Conservation (phyloP, 1,284 basidiomycete species). For the Tausonia pullulans region DNA sequence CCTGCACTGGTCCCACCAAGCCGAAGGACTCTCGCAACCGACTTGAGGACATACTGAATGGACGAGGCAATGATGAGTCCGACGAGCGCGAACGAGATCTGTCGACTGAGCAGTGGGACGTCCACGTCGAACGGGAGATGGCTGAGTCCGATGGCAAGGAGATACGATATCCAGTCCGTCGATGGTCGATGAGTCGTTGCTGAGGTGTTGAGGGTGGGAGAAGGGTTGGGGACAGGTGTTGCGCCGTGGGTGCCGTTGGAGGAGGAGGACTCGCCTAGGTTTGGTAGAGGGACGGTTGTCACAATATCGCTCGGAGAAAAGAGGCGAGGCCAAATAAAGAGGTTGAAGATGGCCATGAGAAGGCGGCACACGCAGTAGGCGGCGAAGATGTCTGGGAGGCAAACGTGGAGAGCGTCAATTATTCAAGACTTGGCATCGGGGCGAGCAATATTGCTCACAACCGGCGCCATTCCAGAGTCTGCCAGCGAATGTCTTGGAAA, state of each 20-base stretch:
- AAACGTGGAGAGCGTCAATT: too few species aligned
- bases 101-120: constrained; percentile 29
- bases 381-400: constrained; percentile 20
- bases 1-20: constrained; percentile 33
- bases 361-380: constrained; percentile 33
- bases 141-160: constrained; percentile 30
- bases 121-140: constrained; percentile 29
- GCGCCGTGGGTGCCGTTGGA: too few species aligned
- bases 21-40: constrained; percentile 29
- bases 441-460: constrained; percentile 15
- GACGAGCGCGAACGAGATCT: constrained; percentile 25
- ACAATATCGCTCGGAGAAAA: background rate
- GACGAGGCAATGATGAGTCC: constrained; percentile 12
- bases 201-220: background rate
- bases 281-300: too few species aligned
- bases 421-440: background rate
- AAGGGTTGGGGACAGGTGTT: background rate
- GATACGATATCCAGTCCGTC: constrained; percentile 35
- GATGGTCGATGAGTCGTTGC: background rate
- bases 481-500: constrained; percentile 29
- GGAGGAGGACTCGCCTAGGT: too few species aligned
- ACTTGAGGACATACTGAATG: constrained; percentile 28
- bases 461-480: constrained; percentile 30
- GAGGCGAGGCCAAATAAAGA: constrained; percentile 10
- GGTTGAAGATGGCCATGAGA: constrained; percentile 26